Evolutionary conservation across 371 early-diverging fungal genomes (phyloP), one percentile per base, ranked within the genome.

Genomic region (Dichotomocladium elegans): DNA sequence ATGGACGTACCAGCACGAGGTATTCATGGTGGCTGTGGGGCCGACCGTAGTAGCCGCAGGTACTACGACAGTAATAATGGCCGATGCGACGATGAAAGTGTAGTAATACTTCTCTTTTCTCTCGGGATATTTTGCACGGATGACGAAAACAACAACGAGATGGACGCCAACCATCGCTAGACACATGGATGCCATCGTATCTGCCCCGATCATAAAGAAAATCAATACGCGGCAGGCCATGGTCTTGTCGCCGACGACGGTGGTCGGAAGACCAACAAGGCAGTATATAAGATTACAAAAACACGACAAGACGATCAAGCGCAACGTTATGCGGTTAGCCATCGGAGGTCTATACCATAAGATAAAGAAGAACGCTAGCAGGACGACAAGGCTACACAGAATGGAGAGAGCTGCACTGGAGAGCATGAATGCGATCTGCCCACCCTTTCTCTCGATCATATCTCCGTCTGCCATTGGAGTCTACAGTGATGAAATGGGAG

Each of bases 281-380:
- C 53, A 61, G 29, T 58, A 73, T 0, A 64, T 9, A 24, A 58
- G 46, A 25, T 64, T 64, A 30, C 51, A 58, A 3, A 58, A 9
- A 31, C 58, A 60, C 2, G 67, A 33, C 9, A 60, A 29, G 4
- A 64, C 58, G 37, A 73, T 69, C 56, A 73, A 37, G 3, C 70
- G 64, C 7, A 73, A 41, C 2, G 73, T 69, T 17, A 73, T 28
- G 25, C 73, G 57, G 41, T 64, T 67, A 19, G 58, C 73, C 12
- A 58, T 44, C 0, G 42, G 24, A 4, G 66, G 53, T 34, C 56
- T 51, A 41, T 66, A 64, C 27, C 51, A 55, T 3, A 56, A 42
- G 27, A 68, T 55, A 4, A 60, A 46, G 9, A 44, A 40, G 41
- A 68, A 66, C 14, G 55, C 7, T 1, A 52, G 9, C 11, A 71